Evolutionary conservation across 306 rosid species (phyloP).

Genomic region (Morella rubra): DNA sequence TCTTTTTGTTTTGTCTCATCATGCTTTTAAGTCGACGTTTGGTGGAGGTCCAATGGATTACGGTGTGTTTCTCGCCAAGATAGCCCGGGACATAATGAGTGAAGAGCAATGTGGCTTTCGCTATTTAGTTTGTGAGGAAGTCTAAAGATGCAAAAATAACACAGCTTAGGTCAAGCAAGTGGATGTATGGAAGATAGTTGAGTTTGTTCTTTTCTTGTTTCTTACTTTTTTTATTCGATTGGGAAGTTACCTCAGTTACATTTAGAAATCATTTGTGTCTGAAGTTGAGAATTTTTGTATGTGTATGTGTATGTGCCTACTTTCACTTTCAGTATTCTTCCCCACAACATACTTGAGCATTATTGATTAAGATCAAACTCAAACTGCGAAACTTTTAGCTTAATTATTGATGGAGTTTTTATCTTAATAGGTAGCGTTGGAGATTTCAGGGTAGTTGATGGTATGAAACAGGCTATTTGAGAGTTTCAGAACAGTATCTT

Average conservation of each 20-base stretch:
- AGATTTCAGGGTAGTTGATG: slow-evolving; percentile 25
- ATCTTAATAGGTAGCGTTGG: slow-evolving; percentile 21
- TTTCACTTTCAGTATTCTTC: background rate
- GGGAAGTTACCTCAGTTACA: too few relatives aligned
- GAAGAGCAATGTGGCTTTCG: background rate
- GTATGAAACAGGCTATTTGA: slow-evolving; percentile 13
- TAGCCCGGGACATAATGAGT: background rate
- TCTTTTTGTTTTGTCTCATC: too few relatives aligned
- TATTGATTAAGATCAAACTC: background rate
- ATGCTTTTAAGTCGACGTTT: too few relatives aligned
- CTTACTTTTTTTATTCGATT: too few relatives aligned
- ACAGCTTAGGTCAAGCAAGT: slow-evolving; percentile 12
- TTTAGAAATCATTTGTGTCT: too few relatives aligned
- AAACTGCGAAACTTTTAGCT: slow-evolving; percentile 9
- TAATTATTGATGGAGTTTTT: slow-evolving; percentile 4
- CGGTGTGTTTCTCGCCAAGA: background rate
- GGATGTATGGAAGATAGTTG: background rate
- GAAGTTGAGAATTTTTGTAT: background rate
- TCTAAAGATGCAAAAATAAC: background rate
- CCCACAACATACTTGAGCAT: background rate
- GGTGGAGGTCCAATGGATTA: too few relatives aligned
- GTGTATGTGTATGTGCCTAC: background rate
- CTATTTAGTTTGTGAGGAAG: background rate
- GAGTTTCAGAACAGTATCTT: slow-evolving; percentile 28
- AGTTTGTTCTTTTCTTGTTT: background rate